phyloP scores from a whole-genome alignment of 1,139 yeast genomes.

The Kodamaea alishanica region DNA sequence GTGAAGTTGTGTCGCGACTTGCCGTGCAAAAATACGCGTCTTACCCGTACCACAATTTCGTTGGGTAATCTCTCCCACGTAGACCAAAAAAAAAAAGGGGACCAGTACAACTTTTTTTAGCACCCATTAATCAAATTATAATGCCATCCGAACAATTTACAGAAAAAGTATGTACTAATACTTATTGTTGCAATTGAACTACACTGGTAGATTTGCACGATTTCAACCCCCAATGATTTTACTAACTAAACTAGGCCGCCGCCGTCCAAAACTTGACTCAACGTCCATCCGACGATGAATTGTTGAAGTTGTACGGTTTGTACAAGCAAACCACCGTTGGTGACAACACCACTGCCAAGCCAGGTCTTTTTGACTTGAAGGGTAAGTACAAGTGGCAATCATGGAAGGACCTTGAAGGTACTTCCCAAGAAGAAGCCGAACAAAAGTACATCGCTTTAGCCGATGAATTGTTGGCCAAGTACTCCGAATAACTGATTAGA shows the following conservation, averaged over 20 bases:
- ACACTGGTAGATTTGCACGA: constrained; percentile 3
- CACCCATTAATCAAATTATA: constrained; percentile 3
- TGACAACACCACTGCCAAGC: constrained; percentile 80
- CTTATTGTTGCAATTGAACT: background rate
- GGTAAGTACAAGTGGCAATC: constrained; percentile 98
- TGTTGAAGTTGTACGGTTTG: constrained; percentile 79
- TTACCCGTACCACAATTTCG: background rate
- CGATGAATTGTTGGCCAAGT: constrained; percentile 57
- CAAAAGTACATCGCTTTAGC: constrained; percentile 73
- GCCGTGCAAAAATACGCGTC: no score
- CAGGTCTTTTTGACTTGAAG: constrained; percentile 87
- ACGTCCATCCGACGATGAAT: constrained; percentile 84
- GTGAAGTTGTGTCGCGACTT: no score
- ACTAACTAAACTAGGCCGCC: constrained; percentile 53
- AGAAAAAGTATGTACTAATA: constrained; percentile 14
- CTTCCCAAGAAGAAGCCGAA: constrained; percentile 88
- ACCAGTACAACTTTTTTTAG: background rate
- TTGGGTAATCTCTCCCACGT: background rate
- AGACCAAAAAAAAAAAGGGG: no score
- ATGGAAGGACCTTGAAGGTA: constrained; percentile 87
- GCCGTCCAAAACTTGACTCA: constrained; percentile 71
- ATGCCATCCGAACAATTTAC: constrained; percentile 19
- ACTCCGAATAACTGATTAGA: constrained; percentile 12
- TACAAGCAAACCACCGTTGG: constrained; percentile 97
- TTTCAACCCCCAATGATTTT: background rate